Conservation (phyloP, 2,329 filamentous ascomycete species). For the Lachnum nothofagi region DNA sequence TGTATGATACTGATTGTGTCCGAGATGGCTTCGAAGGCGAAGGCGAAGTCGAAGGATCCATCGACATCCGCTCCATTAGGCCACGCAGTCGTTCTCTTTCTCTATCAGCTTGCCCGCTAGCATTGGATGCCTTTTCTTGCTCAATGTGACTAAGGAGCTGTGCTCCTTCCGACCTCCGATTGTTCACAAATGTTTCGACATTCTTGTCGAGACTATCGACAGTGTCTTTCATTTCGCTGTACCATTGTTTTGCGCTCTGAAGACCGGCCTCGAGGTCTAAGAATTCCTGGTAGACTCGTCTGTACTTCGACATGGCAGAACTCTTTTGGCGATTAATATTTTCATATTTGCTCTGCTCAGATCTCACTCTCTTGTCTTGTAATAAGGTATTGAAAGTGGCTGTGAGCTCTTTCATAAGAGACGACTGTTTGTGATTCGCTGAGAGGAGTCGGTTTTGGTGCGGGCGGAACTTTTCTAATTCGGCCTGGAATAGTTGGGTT, state of each 20-base stretch:
- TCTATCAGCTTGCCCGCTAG: slow-evolving; percentile 53
- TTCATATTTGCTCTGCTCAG: slow-evolving; percentile 95
- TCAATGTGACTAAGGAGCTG: slow-evolving; percentile 79
- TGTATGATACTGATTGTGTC: slow-evolving; percentile 30
- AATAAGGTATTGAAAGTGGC: slow-evolving; percentile 78
- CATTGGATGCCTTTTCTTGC: slow-evolving; percentile 29
- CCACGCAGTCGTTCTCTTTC: slow-evolving; percentile 81
- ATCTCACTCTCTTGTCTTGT: slow-evolving; percentile 87
- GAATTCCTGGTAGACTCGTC: slow-evolving; percentile 87
- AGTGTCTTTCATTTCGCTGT: slow-evolving; percentile 91
- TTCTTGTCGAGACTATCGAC: slow-evolving; percentile 91
- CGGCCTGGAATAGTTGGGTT: slow-evolving; percentile 84
- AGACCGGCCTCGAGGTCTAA: slow-evolving; percentile 83
- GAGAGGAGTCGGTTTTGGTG: slow-evolving; percentile 88
- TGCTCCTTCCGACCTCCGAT: slow-evolving; percentile 82
- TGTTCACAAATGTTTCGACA: slow-evolving; percentile 94
- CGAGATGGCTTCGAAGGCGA: slow-evolving; percentile 39
- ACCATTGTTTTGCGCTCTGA: slow-evolving; percentile 85
- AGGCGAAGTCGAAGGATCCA: slow-evolving; percentile 56
- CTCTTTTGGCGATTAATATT: slow-evolving; percentile 76
- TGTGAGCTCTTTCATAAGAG: slow-evolving; percentile 91
- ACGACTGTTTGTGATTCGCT: slow-evolving; percentile 90
- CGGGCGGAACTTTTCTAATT: slow-evolving; percentile 94
- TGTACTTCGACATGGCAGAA: slow-evolving; percentile 78
- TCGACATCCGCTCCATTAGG: slow-evolving; percentile 92